phyloP scores from a whole-genome alignment of 192 early-diverging fungal species.

The Coemansia sp. region DNA sequence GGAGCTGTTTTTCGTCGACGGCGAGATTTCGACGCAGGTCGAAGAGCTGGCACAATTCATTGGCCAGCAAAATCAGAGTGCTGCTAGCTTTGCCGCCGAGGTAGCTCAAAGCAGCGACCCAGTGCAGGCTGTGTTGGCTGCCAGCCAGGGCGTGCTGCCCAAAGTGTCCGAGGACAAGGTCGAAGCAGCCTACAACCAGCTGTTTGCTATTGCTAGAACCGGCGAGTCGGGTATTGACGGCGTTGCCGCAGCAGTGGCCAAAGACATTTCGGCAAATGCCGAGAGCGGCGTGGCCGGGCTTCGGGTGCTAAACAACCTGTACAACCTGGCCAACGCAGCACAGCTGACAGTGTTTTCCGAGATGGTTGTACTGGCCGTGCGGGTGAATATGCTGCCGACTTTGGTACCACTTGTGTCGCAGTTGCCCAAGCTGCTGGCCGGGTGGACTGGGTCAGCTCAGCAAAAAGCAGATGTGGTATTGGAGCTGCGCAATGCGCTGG shows the following conservation, averaged over 20 bases:
- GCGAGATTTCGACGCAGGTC: slow-evolving; percentile 52
- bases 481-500: slow-evolving; percentile 48
- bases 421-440: slow-evolving; percentile 21
- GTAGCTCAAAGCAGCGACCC: slow-evolving; percentile 5
- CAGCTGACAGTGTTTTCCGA: slow-evolving; percentile 67
- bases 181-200: slow-evolving; percentile 47
- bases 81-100: slow-evolving; percentile 12
- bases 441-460: slow-evolving; percentile 16
- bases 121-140: slow-evolving; percentile 43
- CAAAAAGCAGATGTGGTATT: slow-evolving; percentile 58
- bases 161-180: slow-evolving; percentile 22
- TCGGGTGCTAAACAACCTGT: slow-evolving; percentile 66
- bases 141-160: slow-evolving; percentile 47
- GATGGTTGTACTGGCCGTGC: slow-evolving; percentile 72
- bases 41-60: slow-evolving; percentile 71
- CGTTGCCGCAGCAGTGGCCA: not conserved
- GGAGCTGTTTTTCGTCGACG: slow-evolving; percentile 53
- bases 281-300: slow-evolving; percentile 29
- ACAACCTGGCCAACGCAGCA: slow-evolving; percentile 69
- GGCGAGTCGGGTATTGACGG: slow-evolving; percentile 5
- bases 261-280: slow-evolving; percentile 14
- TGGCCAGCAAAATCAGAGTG: slow-evolving; percentile 10
- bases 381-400: slow-evolving; percentile 30
- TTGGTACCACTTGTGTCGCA: slow-evolving; percentile 30
- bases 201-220: slow-evolving; percentile 28